These are phyloP conservation scores for Corylus avellana DNA, from an alignment of 306 rosid species.

Conservation along the genomic window DNA sequence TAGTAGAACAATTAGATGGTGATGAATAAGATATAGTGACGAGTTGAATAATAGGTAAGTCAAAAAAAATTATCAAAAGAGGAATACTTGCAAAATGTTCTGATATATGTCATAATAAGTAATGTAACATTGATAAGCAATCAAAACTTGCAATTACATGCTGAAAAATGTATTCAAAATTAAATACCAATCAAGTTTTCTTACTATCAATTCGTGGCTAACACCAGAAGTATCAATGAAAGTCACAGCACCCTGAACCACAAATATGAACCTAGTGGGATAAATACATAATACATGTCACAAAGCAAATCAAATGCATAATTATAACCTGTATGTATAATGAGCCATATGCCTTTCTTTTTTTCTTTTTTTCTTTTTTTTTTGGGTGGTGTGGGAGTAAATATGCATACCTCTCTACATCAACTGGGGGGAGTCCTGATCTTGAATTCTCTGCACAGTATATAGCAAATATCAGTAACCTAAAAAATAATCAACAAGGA, in stretches of 20 bases:
- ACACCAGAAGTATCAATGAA: slow-evolving; percentile 44
- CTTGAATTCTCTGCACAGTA: slow-evolving; percentile 61
- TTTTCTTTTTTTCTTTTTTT: too few species aligned
- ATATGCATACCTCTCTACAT: slow-evolving; percentile 67
- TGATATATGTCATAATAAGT: not conserved
- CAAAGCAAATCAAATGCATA: slow-evolving; percentile 22
- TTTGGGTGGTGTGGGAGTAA: not conserved
- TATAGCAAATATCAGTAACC: slow-evolving; percentile 35
- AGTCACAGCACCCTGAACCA: slow-evolving; percentile 70
- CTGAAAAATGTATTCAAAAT: slow-evolving; percentile 18
- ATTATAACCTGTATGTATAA: slow-evolving; percentile 13
- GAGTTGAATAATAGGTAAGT: not conserved
- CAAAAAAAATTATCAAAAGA: not conserved
- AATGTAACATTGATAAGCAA: slow-evolving; percentile 2
- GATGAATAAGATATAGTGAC: not conserved
- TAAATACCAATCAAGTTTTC: slow-evolving; percentile 20
- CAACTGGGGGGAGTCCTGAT: slow-evolving; percentile 57
- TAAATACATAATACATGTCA: slow-evolving; percentile 29
- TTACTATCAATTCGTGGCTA: slow-evolving; percentile 56
- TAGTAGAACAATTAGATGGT: not conserved
- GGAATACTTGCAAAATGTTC: slow-evolving; percentile 1
- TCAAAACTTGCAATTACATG: slow-evolving; percentile 5
- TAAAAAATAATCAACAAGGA: not conserved
- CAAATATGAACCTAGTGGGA: slow-evolving; percentile 74
- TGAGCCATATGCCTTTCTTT: not conserved